Evolutionary conservation across 1,284 basidiomycete species (phyloP).

Genomic region (Tilletia horrida): DNA sequence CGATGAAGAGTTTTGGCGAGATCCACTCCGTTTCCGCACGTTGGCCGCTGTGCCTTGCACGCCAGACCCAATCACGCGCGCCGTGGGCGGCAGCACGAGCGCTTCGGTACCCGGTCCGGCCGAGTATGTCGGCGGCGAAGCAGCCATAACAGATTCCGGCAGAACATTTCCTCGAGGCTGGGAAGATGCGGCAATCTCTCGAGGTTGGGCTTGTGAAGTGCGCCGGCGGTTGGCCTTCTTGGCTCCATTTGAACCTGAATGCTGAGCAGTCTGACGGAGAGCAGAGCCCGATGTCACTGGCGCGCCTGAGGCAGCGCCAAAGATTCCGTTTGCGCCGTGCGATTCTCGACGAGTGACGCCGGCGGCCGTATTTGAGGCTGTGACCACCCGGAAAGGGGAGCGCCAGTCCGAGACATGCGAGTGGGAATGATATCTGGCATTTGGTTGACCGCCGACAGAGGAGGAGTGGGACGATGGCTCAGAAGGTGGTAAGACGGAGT

Average conservation of each 20-base stretch:
- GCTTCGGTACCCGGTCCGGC: neutral
- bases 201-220: neutral
- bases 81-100: conserved; percentile 5
- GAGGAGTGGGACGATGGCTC: conserved; percentile 53
- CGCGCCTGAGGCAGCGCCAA: neutral
- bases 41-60: conserved; percentile 7
- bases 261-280: neutral
- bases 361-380: conserved; percentile 21
- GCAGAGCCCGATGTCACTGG: neutral
- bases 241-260: neutral
- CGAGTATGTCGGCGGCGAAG: neutral
- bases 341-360: neutral
- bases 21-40: neutral
- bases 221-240: neutral
- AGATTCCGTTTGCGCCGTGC: neutral
- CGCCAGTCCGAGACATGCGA: conserved; percentile 40
- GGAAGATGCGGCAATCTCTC: neutral
- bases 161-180: neutral
- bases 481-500: conserved; percentile 37
- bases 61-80: conserved; percentile 11
- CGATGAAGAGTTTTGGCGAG: conserved; percentile 2
- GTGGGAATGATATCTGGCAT: conserved; percentile 48
- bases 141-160: neutral
- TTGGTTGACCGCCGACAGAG: conserved; percentile 49
- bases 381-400: conserved; percentile 43